Percentiles rank a stretch among this genome's conserved stretches.
These are phyloP conservation scores for Lanmaoa pseudosensibilis DNA, from an alignment of 768 basidiomycete species.

Conservation along the genomic window DNA sequence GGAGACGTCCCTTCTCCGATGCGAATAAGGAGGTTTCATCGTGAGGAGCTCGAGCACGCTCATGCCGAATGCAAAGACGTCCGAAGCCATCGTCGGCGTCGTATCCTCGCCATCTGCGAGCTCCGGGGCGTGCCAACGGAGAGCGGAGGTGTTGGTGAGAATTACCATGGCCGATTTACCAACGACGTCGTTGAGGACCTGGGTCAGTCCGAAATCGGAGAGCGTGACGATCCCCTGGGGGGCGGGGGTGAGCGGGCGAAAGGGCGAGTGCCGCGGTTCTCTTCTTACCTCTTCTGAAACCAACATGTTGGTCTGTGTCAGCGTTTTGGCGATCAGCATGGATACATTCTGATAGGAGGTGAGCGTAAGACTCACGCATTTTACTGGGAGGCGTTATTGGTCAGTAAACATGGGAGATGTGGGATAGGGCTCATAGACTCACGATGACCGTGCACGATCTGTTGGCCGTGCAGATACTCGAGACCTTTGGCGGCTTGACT, in stretches of 20 bases:
- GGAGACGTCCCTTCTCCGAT: slow-evolving; percentile 48
- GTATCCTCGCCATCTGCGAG: slow-evolving; percentile 45
- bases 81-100: slow-evolving; percentile 47
- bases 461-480: slow-evolving; percentile 52
- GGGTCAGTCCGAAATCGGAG: slow-evolving; percentile 66
- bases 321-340: slow-evolving; percentile 1
- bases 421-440: slow-evolving; percentile 25
- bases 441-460: slow-evolving; percentile 63
- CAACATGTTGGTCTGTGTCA: slow-evolving; percentile 53
- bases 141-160: slow-evolving; percentile 45
- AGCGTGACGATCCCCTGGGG: slow-evolving; percentile 53
- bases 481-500: slow-evolving; percentile 56
- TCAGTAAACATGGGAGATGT: not conserved
- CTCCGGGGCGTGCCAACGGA: slow-evolving; percentile 65
- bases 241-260: not conserved
- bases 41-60: slow-evolving; percentile 59
- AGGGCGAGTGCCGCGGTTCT: not conserved
- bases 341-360: not conserved
- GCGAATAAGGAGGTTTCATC: slow-evolving; percentile 48
- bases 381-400: slow-evolving; percentile 39
- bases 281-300: slow-evolving; percentile 46
- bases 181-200: slow-evolving; percentile 57
- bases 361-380: slow-evolving; percentile 49
- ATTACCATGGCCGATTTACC: slow-evolving; percentile 47
- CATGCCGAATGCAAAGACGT: slow-evolving; percentile 63